phyloP scores from a whole-genome alignment of 495 filamentous ascomycete genomes.

The Talaromyces nanjingensis region DNA sequence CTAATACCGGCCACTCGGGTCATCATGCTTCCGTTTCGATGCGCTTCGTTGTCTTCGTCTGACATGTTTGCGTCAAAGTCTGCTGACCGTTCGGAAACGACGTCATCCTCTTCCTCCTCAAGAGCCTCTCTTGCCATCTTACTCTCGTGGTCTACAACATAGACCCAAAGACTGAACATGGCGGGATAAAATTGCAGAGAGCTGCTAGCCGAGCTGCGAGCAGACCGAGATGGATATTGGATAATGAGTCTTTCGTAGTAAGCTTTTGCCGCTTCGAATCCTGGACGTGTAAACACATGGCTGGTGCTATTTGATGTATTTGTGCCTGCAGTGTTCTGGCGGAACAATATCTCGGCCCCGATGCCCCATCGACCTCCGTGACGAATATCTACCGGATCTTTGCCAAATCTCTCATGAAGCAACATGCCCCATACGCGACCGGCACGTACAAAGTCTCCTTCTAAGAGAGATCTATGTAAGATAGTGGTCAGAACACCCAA shows the following conservation, averaged over 20 bases:
- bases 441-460: slow-evolving; percentile 56
- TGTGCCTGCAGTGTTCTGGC: slow-evolving; percentile 18
- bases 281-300: slow-evolving; percentile 38
- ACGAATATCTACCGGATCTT: slow-evolving; percentile 48
- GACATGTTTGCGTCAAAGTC: background rate
- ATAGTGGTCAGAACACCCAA: slow-evolving; percentile 51
- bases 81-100: slow-evolving; percentile 13
- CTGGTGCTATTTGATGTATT: slow-evolving; percentile 1
- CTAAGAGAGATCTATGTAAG: slow-evolving; percentile 53
- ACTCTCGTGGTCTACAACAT: slow-evolving; percentile 46
- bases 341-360: slow-evolving; percentile 60
- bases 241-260: slow-evolving; percentile 65
- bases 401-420: slow-evolving; percentile 46
- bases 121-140: slow-evolving; percentile 25
- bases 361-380: slow-evolving; percentile 56
- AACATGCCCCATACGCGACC: slow-evolving; percentile 59
- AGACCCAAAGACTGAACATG: slow-evolving; percentile 64
- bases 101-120: slow-evolving; percentile 23
- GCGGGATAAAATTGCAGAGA: slow-evolving; percentile 56
- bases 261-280: slow-evolving; percentile 48
- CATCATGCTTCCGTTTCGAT: slow-evolving; percentile 10
- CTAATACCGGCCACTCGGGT: slow-evolving; percentile 20
- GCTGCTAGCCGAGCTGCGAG: slow-evolving; percentile 34
- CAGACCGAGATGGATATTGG: slow-evolving; percentile 53
- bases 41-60: background rate